These are phyloP conservation scores for thale cress (Arabidopsis thaliana) DNA, from an alignment of 345 rosid genomes.

Conservation along the genomic window DNA sequence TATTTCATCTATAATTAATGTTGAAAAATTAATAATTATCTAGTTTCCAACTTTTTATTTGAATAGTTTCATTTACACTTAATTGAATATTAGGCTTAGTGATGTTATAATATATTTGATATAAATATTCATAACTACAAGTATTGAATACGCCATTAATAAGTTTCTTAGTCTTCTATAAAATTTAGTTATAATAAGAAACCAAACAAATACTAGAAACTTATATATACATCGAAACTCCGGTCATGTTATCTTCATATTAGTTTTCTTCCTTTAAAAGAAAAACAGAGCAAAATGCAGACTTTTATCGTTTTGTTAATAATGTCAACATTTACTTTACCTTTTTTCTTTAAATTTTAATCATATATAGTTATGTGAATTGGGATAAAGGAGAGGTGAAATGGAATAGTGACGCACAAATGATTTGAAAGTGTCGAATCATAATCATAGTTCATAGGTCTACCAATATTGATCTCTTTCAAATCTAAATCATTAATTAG, in stretches of 20 bases:
- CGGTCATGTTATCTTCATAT: neutral
- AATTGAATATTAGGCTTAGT: too few relatives aligned
- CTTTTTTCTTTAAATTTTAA: conserved; percentile 42
- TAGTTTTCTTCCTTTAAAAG: neutral
- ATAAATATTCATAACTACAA: too few relatives aligned
- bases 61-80: too few relatives aligned
- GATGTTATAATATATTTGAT: too few relatives aligned
- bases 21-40: too few relatives aligned
- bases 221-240: neutral
- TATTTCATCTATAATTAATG: too few relatives aligned
- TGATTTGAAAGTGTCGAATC: conserved; percentile 44
- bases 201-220: too few relatives aligned
- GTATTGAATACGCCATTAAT: too few relatives aligned
- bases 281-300: neutral
- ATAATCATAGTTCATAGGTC: conserved; percentile 29
- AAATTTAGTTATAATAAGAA: too few relatives aligned
- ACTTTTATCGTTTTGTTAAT: conserved; percentile 15
- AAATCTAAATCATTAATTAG: conserved; percentile 33
- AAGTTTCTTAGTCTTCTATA: too few relatives aligned
- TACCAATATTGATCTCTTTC: conserved; percentile 33
- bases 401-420: conserved; percentile 37
- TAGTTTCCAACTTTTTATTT: too few relatives aligned
- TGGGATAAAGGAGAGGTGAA: conserved; percentile 34
- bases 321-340: conserved; percentile 29
- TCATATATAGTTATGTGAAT: conserved; percentile 40